Evolutionary conservation across 495 filamentous ascomycete species (phyloP), one percentile per base, ranked within the genome.

Genomic region (Trichoderma gamsii): DNA sequence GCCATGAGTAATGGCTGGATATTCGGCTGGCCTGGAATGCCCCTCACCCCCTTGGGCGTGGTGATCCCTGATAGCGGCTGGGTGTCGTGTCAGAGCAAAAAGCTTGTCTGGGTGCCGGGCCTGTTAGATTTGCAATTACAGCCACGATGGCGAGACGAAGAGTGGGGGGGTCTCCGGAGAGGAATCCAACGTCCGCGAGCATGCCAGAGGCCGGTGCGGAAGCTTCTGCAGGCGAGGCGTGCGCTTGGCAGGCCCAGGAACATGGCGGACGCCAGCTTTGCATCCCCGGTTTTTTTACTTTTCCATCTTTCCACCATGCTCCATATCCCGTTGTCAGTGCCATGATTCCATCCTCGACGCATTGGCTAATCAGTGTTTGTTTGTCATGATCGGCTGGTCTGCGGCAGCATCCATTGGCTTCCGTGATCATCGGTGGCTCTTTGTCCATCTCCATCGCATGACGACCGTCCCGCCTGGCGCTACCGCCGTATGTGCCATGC

Each of bases 111-210:
- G 56, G 56, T 32, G 27, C 56, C 56, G 56, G 56, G 29, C 56
- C 56, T 25, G 56, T 61, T 32, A 61, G 56, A 61, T 61, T 61
- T 61, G 56, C 56, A 61, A 61, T 61, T 61, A 61, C 56, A 61
- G 56, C 56, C 56, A 61, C 56, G 56, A 61, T 61, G 56, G 56
- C 56, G 56, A 61, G 23, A 61, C 25, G 56, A 25, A 32, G 56
- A 25, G 56, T 27, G 23, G 56, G 56, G 52, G 56, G 56, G n/a
- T 32, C 44, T 12, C 25, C 56, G 11, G 56, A 61, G 56, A 61
- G 56, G 56, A 61, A 61, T 61, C 56, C 56, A 61, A 61, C 56
- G 56, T 61, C 56, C 25, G 25, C 11, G 23, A 27, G 27, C 56
- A 61, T 61, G 56, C 56, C 56, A 32, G 16, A 61, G 56, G 49